Base-by-base conservation (phyloP, 202 grass and related monocot genomes). In the Setaria viridis region DNA sequence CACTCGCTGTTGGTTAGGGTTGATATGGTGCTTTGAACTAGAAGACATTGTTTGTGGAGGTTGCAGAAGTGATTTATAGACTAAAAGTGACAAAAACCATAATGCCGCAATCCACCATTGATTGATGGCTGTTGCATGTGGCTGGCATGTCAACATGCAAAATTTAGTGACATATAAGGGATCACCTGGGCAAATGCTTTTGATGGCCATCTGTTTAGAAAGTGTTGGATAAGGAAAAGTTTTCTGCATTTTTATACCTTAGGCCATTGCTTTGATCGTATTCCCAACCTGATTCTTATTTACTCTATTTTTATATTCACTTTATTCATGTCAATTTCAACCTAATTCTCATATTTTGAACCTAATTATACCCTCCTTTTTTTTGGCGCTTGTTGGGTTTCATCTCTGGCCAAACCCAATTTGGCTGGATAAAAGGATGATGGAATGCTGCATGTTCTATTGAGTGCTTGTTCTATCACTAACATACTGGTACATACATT, bases 371-470 rank as follows among this genome's bases (percentile, higher is more conserved):
- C 48, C 49, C 16, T 75, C 15, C 29, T 53, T 5, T 74, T 37
- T 51, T 74, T 37, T 51, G 25, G 47, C 3, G 19, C 1, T 35
- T 74, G 15, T 9, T 34, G 33, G 63, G 30, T 74, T 54, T 34
- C 13, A 50, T 33, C 8, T 48, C 4, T 35, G 8, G 7, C 29
- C 15, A 34, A 58, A 21, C 30, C 60, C 16, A 37, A 66, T 33
- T 66, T 39, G 63, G 33, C 34, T 66, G 32, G 63, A 66, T 15
- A 39, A 39, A 39, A 8, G 33, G 19, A n/a, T 20, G 64, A 35
- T 74, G 20, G 19, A 81, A 15, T 29, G n/a, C 67, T 92, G 49
- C 10, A 80, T 76, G 58, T 77, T 58, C 72, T 84, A 25, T 43
- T 50, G 67, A 15, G 33, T 54, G 10, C 50, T 79, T 32, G 45